A percentile compares a stretch with the other conserved stretches of the same genome.
These are phyloP conservation scores for Calocybe cyanea DNA, from an alignment of 768 basidiomycete species.

Conservation along the genomic window DNA sequence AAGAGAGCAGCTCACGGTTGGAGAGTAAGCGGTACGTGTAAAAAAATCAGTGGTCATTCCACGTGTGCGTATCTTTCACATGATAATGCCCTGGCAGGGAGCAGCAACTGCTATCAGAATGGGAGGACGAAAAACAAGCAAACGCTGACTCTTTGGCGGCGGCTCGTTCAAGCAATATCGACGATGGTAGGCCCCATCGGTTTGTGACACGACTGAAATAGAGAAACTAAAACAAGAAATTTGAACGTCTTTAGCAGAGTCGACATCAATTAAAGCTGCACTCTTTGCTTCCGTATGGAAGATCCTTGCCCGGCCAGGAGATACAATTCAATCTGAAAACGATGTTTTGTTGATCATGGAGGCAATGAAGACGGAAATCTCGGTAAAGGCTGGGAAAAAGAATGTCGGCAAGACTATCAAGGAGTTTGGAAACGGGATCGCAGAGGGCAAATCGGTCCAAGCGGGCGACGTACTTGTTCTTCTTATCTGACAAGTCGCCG, in stretches of 20 bases:
- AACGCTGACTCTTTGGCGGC: not conserved
- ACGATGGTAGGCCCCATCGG: conserved; percentile 1
- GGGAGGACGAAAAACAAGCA: conserved; percentile 30
- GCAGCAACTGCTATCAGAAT: conserved; percentile 35
- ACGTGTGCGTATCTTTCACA: no score
- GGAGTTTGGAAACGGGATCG: conserved; percentile 35
- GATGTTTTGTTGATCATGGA: conserved; percentile 49
- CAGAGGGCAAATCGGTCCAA: conserved; percentile 40
- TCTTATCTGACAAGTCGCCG: conserved; percentile 12
- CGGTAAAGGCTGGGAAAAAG: conserved; percentile 39
- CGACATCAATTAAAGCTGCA: conserved; percentile 24
- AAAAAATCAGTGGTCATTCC: no score
- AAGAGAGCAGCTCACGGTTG: conserved; percentile 27
- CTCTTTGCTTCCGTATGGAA: conserved; percentile 50
- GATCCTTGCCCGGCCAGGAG: conserved; percentile 39
- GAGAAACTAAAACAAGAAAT: not conserved
- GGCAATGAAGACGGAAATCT: conserved; percentile 66
- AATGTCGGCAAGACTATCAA: conserved; percentile 40
- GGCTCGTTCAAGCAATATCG: not conserved
- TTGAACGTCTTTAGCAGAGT: not conserved
- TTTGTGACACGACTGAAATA: not conserved
- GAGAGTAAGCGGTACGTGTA: conserved; percentile 41
- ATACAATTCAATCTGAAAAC: conserved; percentile 36
- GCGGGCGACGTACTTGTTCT: conserved; percentile 44
- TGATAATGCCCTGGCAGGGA: conserved; percentile 28